A percentile compares a stretch with the other conserved stretches of the same genome.
Conservation (phyloP, 1,284 basidiomycete genomes). For the Fomitopsis palustris region DNA sequence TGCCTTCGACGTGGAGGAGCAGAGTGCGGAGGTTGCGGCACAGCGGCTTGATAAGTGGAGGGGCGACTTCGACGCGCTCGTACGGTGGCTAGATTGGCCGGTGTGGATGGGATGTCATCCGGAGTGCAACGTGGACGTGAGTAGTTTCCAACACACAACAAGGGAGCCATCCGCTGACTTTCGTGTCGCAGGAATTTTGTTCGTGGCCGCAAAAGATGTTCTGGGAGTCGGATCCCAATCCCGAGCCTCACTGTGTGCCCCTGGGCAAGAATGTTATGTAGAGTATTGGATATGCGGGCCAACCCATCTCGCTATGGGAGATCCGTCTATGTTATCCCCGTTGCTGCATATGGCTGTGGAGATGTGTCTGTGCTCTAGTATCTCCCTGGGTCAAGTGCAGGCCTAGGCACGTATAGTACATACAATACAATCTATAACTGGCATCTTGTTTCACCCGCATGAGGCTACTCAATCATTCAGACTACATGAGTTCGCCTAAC, state of each 20-base stretch:
- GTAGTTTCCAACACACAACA: neutral
- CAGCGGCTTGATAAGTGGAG: neutral
- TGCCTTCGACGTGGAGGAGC: neutral
- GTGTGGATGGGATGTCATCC: neutral
- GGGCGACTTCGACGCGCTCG: neutral
- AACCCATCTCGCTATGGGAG: too few species aligned
- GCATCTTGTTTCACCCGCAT: too few species aligned
- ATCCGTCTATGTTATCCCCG: too few species aligned
- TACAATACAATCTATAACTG: too few species aligned
- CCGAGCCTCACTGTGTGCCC: neutral
- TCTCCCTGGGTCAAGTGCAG: too few species aligned
- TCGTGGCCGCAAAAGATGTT: neutral
- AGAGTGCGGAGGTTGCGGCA: neutral
- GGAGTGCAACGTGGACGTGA: neutral
- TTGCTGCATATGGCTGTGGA: too few species aligned
- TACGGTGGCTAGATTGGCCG: neutral
- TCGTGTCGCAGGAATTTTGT: neutral
- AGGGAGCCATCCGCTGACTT: neutral
- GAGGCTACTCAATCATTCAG: too few species aligned
- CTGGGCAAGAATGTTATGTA: neutral
- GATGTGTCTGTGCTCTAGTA: too few species aligned
- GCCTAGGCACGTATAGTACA: too few species aligned
- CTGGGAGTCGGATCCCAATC: neutral
- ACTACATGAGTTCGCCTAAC: too few species aligned
- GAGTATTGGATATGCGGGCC: neutral